A percentile compares a stretch with the other conserved stretches of the same genome.
Conservation (phyloP, 2,329 filamentous ascomycete genomes). For the Cadophora gregata region DNA sequence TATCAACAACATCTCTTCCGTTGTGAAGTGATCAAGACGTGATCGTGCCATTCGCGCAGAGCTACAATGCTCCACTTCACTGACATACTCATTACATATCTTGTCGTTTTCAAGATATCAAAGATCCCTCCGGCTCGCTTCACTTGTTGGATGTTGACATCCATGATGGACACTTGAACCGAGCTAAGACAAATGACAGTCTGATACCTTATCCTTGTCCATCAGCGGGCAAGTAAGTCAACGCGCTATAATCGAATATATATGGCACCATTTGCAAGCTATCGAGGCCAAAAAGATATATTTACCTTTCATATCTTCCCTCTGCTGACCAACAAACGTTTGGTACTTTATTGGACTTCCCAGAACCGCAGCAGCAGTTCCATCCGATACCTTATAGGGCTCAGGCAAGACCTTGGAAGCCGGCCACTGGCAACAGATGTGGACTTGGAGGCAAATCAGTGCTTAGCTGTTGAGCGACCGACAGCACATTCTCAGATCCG, state of each 20-base stretch:
- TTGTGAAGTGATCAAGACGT: not conserved
- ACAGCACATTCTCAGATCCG: constrained; percentile 41
- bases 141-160: not conserved
- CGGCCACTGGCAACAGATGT: constrained; percentile 41
- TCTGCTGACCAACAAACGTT: too few relatives aligned
- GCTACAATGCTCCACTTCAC: not conserved
- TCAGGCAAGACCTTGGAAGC: constrained; percentile 31
- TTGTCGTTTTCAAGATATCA: not conserved
- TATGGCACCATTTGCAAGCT: too few relatives aligned
- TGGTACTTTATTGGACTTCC: too few relatives aligned
- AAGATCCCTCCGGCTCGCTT: not conserved
- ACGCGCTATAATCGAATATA: too few relatives aligned
- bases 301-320: too few relatives aligned
- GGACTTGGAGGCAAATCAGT: constrained; percentile 43
- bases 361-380: constrained; percentile 21
- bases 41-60: not conserved
- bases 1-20: not conserved
- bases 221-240: too few relatives aligned
- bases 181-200: too few relatives aligned
- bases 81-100: not conserved
- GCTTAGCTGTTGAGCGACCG: constrained; percentile 41
- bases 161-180: too few relatives aligned
- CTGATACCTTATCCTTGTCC: too few relatives aligned
- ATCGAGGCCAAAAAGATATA: too few relatives aligned
- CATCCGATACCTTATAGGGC: constrained; percentile 37